Percentiles rank a stretch among this genome's conserved stretches.
phyloP scores from a whole-genome alignment of 2,329 filamentous ascomycete species.

The Lecanosticta acicola region DNA sequence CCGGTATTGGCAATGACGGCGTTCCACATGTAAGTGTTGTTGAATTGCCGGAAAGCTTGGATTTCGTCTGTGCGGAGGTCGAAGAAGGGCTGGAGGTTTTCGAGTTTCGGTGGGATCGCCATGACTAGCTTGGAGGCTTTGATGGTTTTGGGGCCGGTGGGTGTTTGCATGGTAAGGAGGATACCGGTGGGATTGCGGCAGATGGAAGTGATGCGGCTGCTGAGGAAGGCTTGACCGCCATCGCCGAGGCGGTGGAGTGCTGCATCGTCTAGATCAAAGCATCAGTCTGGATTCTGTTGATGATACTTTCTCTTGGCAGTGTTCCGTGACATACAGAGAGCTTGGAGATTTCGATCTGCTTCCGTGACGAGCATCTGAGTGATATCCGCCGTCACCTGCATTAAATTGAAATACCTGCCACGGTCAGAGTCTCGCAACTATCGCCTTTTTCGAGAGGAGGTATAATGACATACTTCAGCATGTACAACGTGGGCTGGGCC shows the following conservation, averaged over 20 bases:
- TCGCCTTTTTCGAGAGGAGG: too few relatives aligned
- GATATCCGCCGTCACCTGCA: slow-evolving; percentile 7
- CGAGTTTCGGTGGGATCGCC: slow-evolving; percentile 38
- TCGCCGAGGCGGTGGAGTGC: slow-evolving; percentile 23
- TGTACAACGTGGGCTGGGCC: slow-evolving; percentile 41
- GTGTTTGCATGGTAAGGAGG: slow-evolving; percentile 30
- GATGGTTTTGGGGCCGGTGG: slow-evolving; percentile 31
- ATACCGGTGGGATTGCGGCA: slow-evolving; percentile 18
- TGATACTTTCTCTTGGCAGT: background rate
- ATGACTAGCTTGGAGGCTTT: slow-evolving; percentile 39
- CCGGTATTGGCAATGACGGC: slow-evolving; percentile 17
- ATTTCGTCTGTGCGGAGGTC: slow-evolving; percentile 35
- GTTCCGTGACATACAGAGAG: slow-evolving; percentile 14
- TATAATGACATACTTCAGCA: too few relatives aligned
- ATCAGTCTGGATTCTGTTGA: background rate
- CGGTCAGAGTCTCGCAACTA: too few relatives aligned
- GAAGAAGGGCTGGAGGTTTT: slow-evolving; percentile 33
- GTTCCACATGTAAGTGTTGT: slow-evolving; percentile 26
- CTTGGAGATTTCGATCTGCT: slow-evolving; percentile 20
- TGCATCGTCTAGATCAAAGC: slow-evolving; percentile 9
- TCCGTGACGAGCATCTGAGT: slow-evolving; percentile 17
- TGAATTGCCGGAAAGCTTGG: slow-evolving; percentile 36
- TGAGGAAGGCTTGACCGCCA: slow-evolving; percentile 23
- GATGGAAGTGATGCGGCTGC: slow-evolving; percentile 21
- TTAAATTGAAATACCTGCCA: slow-evolving; percentile 13